phyloP scores from a whole-genome alignment of 768 basidiomycete species.

The Suillus subaureus region DNA sequence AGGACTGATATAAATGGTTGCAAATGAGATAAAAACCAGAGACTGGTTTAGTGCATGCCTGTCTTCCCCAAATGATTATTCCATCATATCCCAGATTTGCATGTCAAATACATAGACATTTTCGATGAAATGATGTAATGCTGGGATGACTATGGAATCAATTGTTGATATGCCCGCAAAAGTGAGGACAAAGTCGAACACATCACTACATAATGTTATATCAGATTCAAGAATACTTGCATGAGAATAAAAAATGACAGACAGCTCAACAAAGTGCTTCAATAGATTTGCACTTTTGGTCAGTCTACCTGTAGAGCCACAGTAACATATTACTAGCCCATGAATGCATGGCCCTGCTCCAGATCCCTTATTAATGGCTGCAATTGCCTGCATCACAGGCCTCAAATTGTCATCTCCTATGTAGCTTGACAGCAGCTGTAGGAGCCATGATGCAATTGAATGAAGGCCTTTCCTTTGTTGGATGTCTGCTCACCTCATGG shows the following conservation, averaged over 20 bases:
- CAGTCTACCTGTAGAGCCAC: background rate
- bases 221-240: no score
- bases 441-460: no score
- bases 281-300: no score
- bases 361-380: background rate
- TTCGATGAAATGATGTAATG: background rate
- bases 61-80: conserved; percentile 4
- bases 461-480: no score
- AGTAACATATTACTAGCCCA: background rate
- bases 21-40: no score
- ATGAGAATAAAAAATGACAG: no score
- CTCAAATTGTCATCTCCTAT: background rate
- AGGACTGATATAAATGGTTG: no score
- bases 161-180: background rate
- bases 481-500: no score
- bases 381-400: background rate
- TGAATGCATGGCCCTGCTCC: background rate
- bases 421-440: background rate
- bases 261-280: no score
- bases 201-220: background rate
- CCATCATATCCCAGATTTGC: background rate
- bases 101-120: conserved; percentile 5
- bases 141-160: background rate
- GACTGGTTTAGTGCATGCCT: background rate
- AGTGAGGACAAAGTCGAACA: conserved; percentile 7